Evolutionary conservation across 768 basidiomycete species (phyloP), one percentile per base, ranked within the genome.

Genomic region (Suillus occidentalis): DNA sequence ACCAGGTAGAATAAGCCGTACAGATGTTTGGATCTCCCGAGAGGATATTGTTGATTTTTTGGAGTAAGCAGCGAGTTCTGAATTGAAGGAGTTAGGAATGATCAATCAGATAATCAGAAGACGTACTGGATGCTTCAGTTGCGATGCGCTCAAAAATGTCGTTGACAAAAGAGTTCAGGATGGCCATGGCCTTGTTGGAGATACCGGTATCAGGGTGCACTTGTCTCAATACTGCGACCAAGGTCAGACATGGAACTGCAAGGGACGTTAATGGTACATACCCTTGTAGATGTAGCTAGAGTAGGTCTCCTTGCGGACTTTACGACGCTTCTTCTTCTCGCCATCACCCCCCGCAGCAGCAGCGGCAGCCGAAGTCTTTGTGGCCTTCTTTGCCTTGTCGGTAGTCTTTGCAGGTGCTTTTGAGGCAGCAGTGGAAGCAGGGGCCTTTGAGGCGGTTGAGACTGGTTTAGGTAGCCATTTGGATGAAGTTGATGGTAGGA

Each of bases 1-100:
- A 80, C 95, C 97, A 66, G 96, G 95, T 34, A 99, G 89, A 74
- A 99, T 97, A 53, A 97, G 85, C 64, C 96, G 91, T 60, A 97
- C 96, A 47, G 93, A 86, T 37, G 97, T 99, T 80, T 98, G 97
- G 74, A 99, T 99, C 80, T 99, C 97, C 65, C 97, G 92, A 28
- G 95, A 97, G 22, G 96, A 97, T 78, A 99, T 99, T 52, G 97
- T 98, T 4, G 97, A 97, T 81, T 97, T 97, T 87, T 98, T 97
- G 63, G 96, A 97, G 85, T 99, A 99, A 1, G 94, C 87, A 63
- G 96, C 95, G 73, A 99, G 94, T 81, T 97, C 92, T 94, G 28
- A 20, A 71, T 5, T 50, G 13, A 31, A 42, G 2, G 12, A 3
- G 3, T 63, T 61, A 66, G 64, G 60, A 12, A 45, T 4, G 42